Percentiles rank a stretch among this genome's conserved stretches.
These are phyloP conservation scores for Xylariaceae sp. DNA, from an alignment of 2,329 filamentous ascomycete species.

Conservation along the genomic window DNA sequence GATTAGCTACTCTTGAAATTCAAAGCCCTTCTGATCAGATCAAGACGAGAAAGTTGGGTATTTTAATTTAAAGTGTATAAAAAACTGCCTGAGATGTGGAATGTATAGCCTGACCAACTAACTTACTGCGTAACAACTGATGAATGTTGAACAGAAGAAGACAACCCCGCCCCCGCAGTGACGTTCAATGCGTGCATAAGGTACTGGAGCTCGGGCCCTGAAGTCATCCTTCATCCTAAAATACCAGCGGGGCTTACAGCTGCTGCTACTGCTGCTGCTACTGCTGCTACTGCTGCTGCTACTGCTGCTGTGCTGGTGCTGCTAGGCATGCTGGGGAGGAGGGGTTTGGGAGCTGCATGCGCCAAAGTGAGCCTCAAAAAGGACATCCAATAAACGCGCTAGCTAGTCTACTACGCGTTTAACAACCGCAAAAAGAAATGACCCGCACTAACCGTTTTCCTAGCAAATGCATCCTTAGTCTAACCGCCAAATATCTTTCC, in stretches of 20 bases:
- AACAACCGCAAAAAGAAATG: not conserved
- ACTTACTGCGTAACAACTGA: not conserved
- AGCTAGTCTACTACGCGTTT: constrained; percentile 9
- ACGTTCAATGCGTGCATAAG: constrained; percentile 6
- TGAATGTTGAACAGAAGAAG: not conserved
- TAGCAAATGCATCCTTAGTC: no score
- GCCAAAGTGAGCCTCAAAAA: not conserved
- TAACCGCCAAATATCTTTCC: not conserved
- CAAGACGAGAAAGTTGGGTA: no score
- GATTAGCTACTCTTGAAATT: no score
- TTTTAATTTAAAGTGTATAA: no score
- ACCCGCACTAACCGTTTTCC: constrained; percentile 6
- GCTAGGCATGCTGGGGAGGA: no score
- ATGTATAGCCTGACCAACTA: no score
- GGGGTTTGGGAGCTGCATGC: no score
- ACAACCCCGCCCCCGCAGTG: constrained; percentile 29
- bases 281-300: no score
- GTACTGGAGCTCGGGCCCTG: not conserved
- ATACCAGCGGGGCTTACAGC: not conserved
- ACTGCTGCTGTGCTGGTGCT: no score
- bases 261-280: not conserved
- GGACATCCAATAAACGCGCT: constrained; percentile 17
- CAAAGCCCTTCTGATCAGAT: no score
- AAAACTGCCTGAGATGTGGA: no score
- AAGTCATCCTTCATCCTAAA: no score